Conservation (phyloP, 2,329 filamentous ascomycete genomes). For the Fusarium verrucosum region DNA sequence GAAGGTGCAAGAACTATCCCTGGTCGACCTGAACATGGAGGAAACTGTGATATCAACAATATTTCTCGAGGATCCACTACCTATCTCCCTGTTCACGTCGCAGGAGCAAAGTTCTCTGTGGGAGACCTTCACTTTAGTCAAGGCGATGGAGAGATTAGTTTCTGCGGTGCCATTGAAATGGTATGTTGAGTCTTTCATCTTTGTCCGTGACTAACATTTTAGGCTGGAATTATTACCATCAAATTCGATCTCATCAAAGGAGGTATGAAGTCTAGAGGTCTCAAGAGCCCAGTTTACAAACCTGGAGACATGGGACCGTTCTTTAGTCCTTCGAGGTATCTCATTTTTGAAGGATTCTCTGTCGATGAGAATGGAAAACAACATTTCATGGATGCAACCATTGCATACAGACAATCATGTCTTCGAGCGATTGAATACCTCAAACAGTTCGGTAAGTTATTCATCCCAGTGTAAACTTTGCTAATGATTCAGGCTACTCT, state of each 20-base stretch:
- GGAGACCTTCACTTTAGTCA: slow-evolving; percentile 89
- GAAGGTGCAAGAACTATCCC: slow-evolving; percentile 90
- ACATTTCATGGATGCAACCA: slow-evolving; percentile 85
- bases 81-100: slow-evolving; percentile 86
- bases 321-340: slow-evolving; percentile 31
- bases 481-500: slow-evolving; percentile 53
- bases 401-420: slow-evolving; percentile 85
- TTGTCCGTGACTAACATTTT: background rate
- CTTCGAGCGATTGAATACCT: slow-evolving; percentile 60
- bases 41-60: slow-evolving; percentile 93
- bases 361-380: slow-evolving; percentile 91
- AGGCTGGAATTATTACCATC: slow-evolving; percentile 84
- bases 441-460: slow-evolving; percentile 46
- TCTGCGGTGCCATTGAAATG: slow-evolving; percentile 93
- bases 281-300: slow-evolving; percentile 88
- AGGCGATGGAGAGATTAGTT: slow-evolving; percentile 91
- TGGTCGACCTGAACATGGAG: slow-evolving; percentile 84
- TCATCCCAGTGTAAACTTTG: accelerated
- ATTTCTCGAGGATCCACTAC: slow-evolving; percentile 81
- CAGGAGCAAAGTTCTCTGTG: slow-evolving; percentile 88
- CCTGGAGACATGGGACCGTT: slow-evolving; percentile 65
- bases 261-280: slow-evolving; percentile 76
- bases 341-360: slow-evolving; percentile 75
- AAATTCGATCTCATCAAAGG: slow-evolving; percentile 89
- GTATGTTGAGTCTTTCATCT: background rate